Evolutionary conservation across 2,329 filamentous ascomycete genomes (phyloP), one percentile per base, ranked within the genome.

Genomic region (Coleophoma cylindrospora): DNA sequence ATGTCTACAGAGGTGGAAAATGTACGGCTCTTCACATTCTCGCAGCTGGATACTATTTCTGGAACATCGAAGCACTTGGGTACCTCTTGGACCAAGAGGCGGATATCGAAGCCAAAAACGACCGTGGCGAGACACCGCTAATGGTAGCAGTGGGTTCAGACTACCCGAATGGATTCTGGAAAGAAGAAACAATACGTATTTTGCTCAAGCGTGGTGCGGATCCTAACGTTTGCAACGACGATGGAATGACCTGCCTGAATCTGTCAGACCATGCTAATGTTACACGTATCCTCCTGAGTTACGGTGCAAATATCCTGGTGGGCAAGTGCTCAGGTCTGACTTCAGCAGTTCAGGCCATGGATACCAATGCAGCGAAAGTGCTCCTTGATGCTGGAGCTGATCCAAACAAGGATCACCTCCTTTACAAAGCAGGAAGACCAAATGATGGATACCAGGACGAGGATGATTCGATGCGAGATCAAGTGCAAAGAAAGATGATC

Each of bases 141-240:
- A 17, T 34, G 17, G 22, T 43, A n/a, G 47, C 47, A 21, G 33
- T 34, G 13, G 15, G 32, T 36, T 36, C 19, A 13, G 3, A 19
- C 19, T 19, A 19, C 19, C 19, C 19, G 19, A 19, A 19, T 19
- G 19, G 19, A 19, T 22, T 22, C 14, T 8, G 22, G 11, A 34
- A 10, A 15, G 22, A 10, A 43, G 15, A 21, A 15, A 13, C 17
- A 4, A 43, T 47, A n/a, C 14, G 32, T 3, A 33, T 43, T 15
- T 37, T 54, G 21, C 47, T 52, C 4, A 27, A 38, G 2, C 15
- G 43, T 5, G 52, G 52, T 27, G 52, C 50, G 14, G 47, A 54
- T 44, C 47, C 48, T 3, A 45, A 54, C 32, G 19, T 49, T 14
- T 17, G 45, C 13, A 37, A 40, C 14, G 17, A 45, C 11, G 36